Base-by-base conservation (phyloP, 768 basidiomycete species). In the Suillus spraguei region DNA sequence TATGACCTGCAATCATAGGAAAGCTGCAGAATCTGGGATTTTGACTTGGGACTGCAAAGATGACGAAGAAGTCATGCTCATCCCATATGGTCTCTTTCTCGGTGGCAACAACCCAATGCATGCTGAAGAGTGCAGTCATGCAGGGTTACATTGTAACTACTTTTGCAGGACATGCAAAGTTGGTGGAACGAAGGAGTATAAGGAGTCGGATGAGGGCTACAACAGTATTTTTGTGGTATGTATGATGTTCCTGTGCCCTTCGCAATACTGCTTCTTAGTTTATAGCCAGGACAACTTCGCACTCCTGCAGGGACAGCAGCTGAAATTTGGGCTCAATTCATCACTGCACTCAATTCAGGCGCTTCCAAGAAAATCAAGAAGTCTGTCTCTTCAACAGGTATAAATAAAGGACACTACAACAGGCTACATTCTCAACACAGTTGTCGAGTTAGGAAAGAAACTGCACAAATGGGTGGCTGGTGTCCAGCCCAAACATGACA, bases 71-170 rank as follows among this genome's bases (percentile, higher is more conserved):
- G 68, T 77, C 22, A 54, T 72, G 38, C 49, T 78, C 0, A 60
- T 65, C 0, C 74, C 67, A 0, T 77, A 73, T 36, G 38, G 47
- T 0, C 63, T 76, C 0, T 65, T 77, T 16, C 32, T 71, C 4
- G 52, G 66, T 0, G 67, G 72, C 5, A 72, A 80, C 62, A 80
- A 79, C 36, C 79, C 74, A 0, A 77, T 78, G 79, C 78, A 79
- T 28, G 70, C 76, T 0, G 74, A 79, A 42, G 68, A 71, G 13
- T 77, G 72, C 52, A 74, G 72, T 22, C 76, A 78, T 20, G 68
- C 64, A n/a, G 75, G 78, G 0, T 36, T 77, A 1, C 68, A 58
- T 8, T 69, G 72, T 20, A 80, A 78, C n/a, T 68, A 68, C 47
- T 69, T 77, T 3, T 80, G 78, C 41, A 67, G 66, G 3, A 72